Conservation (phyloP, 768 basidiomycete species). For the Amanita pallidorosea region DNA sequence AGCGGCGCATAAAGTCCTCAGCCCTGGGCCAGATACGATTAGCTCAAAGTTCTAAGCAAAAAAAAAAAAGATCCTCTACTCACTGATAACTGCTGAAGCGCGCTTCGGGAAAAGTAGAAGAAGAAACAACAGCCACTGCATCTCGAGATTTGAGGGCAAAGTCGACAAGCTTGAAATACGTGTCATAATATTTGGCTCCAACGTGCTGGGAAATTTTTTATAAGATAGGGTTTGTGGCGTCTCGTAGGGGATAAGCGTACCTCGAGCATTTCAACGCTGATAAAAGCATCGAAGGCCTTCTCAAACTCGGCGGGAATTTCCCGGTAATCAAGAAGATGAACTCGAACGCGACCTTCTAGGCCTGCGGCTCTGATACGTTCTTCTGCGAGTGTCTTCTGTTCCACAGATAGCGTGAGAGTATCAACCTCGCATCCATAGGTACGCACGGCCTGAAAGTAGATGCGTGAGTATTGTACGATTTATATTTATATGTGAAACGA, state of each 20-base stretch:
- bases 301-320: conserved; percentile 77
- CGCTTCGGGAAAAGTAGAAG: conserved; percentile 63
- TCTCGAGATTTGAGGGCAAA: conserved; percentile 61
- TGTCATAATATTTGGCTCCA: conserved; percentile 45
- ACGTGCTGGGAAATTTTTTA: conserved; percentile 29
- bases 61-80: conserved; percentile 16
- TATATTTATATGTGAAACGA: conserved; percentile 4
- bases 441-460: conserved; percentile 43
- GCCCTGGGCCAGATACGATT: conserved; percentile 26
- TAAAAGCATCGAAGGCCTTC: conserved; percentile 69
- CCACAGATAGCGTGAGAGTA: conserved; percentile 77
- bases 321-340: conserved; percentile 87
- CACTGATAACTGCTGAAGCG: conserved; percentile 63
- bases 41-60: conserved; percentile 1
- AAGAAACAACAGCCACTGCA: conserved; percentile 58
- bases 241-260: conserved; percentile 18
- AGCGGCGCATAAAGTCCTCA: conserved; percentile 79
- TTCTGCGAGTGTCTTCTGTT: conserved; percentile 83
- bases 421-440: conserved; percentile 78
- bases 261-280: conserved; percentile 80
- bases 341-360: conserved; percentile 58
- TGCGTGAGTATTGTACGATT: background rate
- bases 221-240: conserved; percentile 26
- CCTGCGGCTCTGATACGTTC: conserved; percentile 70
- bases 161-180: conserved; percentile 70